Percentiles rank a stretch among this genome's conserved stretches.
phyloP scores from a whole-genome alignment of 73 alveolate species.

The Uronychia setigera region DNA sequence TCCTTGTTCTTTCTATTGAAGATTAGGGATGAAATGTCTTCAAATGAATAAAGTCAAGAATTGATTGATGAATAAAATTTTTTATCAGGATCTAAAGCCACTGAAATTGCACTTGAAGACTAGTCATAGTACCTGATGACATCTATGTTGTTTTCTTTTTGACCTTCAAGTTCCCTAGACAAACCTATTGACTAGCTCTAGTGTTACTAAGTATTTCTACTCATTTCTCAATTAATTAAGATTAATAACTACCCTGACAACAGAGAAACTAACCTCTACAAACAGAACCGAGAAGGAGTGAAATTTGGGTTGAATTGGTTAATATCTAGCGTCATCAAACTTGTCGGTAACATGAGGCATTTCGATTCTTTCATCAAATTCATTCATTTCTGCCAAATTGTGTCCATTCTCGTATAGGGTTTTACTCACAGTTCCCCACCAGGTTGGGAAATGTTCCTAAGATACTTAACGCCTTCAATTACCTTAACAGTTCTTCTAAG shows the following conservation, averaged over 20 bases:
- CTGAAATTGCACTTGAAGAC: no score
- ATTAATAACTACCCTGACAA: no score
- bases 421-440: slow-evolving; percentile 54
- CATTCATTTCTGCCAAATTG: slow-evolving; percentile 57
- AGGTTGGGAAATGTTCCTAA: slow-evolving; percentile 62
- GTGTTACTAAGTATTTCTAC: neutral
- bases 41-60: neutral
- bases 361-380: slow-evolving; percentile 38
- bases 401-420: slow-evolving; percentile 49
- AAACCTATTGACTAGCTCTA: no score
- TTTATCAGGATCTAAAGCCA: neutral
- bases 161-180: no score
- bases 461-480: neutral
- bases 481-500: slow-evolving; percentile 45
- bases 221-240: neutral
- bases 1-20: neutral
- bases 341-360: slow-evolving; percentile 52
- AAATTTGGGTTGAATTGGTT: neutral
- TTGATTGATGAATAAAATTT: neutral
- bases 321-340: slow-evolving; percentile 47
- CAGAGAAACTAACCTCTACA: no score
- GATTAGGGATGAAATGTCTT: neutral
- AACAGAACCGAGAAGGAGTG: neutral
- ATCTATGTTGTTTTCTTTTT: neutral
- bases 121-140: neutral